Evolutionary conservation across 177 flowering plant species (phyloP), one percentile per base, ranked within the genome.

Genomic region (Vitis hybrid): DNA sequence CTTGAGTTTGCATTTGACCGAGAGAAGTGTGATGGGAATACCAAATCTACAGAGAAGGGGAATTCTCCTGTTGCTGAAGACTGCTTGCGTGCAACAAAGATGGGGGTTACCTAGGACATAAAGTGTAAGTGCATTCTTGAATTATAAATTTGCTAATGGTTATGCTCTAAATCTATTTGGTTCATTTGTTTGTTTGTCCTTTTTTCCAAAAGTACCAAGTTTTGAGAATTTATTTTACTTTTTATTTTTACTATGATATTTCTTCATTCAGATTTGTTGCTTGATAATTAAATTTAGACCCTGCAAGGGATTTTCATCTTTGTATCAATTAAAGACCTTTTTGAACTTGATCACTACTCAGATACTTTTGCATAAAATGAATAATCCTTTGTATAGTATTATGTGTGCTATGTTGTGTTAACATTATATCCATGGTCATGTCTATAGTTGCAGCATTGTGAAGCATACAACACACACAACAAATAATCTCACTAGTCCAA

Each of bases 1-100:
- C 92, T 95, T 56, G 79, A 86, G 68, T 93, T 93, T 68, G 56
- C 86, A 66, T 72, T 77, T 67, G 86, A 83, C 52, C 76, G 67
- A 56, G 90, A 81, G 77, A 76, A 74, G 21, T 9, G 56, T 71
- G 79, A 74, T 19, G 70, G 52, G 17, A 63, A 68, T 66, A 56
- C 68, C 58, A 77, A 79, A 60, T 65, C 84, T 27, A 32, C 35
- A 7, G 84, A 76, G 50, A 79, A 76, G 13, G 75, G 75, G 35
- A 77, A 71, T 14, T 71, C 69, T 68, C 49, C 70, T 69, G 71
- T 69, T 54, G 58, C 64, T 11, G 81, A 80, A 75, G 84, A 78
- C 68, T 60, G 68, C 52, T 70, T 70, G 63, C 84, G 66, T 64
- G 67, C 71, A 52, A 67, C 64, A 62, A 75, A 81, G 66, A 76